Conservation (phyloP, 2,329 filamentous ascomycete genomes). For the Coniochaeta prunicola region DNA sequence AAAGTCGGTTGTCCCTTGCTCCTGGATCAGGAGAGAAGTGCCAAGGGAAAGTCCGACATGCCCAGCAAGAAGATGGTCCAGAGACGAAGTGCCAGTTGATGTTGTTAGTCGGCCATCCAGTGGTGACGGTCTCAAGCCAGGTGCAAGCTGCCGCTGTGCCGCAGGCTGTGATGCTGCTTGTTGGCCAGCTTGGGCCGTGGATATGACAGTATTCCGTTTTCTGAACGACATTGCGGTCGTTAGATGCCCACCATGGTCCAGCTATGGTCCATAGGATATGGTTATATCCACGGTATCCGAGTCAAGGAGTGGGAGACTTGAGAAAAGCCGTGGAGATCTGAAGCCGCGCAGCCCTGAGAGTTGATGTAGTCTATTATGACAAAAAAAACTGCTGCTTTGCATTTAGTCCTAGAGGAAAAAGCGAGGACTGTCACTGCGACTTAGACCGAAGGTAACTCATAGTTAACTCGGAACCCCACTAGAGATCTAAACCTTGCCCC, state of each 20-base stretch:
- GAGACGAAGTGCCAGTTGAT: slow-evolving; percentile 80
- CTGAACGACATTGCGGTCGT: slow-evolving; percentile 45
- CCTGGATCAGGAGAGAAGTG: slow-evolving; percentile 72
- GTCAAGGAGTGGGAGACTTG: neutral
- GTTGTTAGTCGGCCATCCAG: slow-evolving; percentile 82
- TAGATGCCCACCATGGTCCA: neutral
- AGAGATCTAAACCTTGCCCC: neutral
- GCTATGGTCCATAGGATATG: neutral
- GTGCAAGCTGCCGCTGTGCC: slow-evolving; percentile 28
- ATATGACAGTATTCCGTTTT: slow-evolving; percentile 48
- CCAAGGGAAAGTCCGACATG: slow-evolving; percentile 81
- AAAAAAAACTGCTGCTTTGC: too few species aligned
- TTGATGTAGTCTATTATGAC: too few species aligned
- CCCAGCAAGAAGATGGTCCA: slow-evolving; percentile 79
- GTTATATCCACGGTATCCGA: neutral
- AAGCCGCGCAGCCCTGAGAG: too few species aligned
- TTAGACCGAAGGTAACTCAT: too few species aligned
- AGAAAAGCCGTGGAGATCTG: neutral
- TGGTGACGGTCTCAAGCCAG: slow-evolving; percentile 71
- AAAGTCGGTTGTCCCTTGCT: slow-evolving; percentile 92
- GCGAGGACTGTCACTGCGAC: slow-evolving; percentile 6
- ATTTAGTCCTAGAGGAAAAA: too few species aligned
- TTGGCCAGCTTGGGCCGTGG: slow-evolving; percentile 23
- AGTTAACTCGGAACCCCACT: neutral
- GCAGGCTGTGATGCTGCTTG: slow-evolving; percentile 17